Evolutionary conservation across 257 asterid genomes (phyloP).

Genomic region (Hygrophila difformis): DNA sequence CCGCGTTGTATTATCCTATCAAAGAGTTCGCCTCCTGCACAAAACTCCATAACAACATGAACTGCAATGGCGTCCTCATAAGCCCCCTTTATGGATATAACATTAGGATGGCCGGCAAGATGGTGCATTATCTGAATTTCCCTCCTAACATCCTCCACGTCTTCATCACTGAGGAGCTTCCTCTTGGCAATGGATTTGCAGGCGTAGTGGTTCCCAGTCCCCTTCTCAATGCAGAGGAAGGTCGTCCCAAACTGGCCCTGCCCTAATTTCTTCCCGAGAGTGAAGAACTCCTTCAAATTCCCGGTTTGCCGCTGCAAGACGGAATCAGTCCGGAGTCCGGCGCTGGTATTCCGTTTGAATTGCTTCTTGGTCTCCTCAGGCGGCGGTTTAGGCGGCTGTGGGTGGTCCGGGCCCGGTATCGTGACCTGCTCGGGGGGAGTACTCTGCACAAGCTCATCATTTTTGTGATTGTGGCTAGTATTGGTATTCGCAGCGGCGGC

Average conservation of each 20-base stretch:
- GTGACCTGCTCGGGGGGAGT: slow-evolving; percentile 69
- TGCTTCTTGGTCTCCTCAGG: slow-evolving; percentile 39
- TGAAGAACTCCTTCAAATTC: slow-evolving; percentile 67
- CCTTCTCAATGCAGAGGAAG: slow-evolving; percentile 68
- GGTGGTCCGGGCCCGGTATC: slow-evolving; percentile 43
- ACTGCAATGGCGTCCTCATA: slow-evolving; percentile 85
- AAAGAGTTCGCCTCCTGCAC: slow-evolving; percentile 94
- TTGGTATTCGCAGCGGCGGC: too few species aligned
- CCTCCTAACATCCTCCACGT: slow-evolving; percentile 94
- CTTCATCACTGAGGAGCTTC: slow-evolving; percentile 76
- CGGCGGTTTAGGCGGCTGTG: not conserved
- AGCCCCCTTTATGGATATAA: slow-evolving; percentile 84
- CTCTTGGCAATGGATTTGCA: slow-evolving; percentile 96
- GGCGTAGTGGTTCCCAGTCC: slow-evolving; percentile 58
- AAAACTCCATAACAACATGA: slow-evolving; percentile 87
- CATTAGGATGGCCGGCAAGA: slow-evolving; percentile 81
- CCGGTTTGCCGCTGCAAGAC: slow-evolving; percentile 71
- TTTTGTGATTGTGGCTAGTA: slow-evolving; percentile 33
- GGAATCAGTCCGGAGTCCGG: slow-evolving; percentile 79
- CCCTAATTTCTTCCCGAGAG: slow-evolving; percentile 76
- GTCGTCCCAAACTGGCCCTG: slow-evolving; percentile 95
- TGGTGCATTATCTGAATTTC: slow-evolving; percentile 99
- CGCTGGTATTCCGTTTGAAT: slow-evolving; percentile 73
- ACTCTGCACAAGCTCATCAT: slow-evolving; percentile 50
- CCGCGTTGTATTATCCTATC: slow-evolving; percentile 90